phyloP scores from a whole-genome alignment of 2,329 filamentous ascomycete genomes.

The Juglanconis juglandina region DNA sequence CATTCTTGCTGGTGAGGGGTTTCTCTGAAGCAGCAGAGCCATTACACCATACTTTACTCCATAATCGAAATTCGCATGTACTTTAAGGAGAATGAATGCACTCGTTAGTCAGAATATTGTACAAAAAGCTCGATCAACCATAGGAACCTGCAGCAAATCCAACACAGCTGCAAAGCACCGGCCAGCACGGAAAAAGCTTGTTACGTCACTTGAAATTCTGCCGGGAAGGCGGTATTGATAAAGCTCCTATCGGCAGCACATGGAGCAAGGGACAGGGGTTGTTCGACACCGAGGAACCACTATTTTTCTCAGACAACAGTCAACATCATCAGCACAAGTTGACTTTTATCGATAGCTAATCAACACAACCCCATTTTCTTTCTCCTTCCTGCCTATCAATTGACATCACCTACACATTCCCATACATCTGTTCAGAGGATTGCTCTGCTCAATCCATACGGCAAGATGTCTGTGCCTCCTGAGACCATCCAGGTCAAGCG shows the following conservation, averaged over 20 bases:
- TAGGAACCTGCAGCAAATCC: too few species aligned
- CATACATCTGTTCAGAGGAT: too few species aligned
- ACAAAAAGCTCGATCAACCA: too few species aligned
- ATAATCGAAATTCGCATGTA: too few species aligned
- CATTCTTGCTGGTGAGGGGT: too few species aligned
- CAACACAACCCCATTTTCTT: background rate
- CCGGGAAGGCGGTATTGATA: background rate
- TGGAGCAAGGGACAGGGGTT: background rate
- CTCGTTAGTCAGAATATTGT: too few species aligned
- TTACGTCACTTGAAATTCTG: background rate
- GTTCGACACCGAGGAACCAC: background rate
- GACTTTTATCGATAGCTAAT: background rate
- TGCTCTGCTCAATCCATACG: background rate
- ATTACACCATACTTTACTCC: too few species aligned
- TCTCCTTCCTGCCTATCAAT: background rate
- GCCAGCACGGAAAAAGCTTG: background rate
- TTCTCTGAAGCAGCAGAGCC: too few species aligned
- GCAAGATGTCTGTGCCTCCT: slow-evolving; percentile 53
- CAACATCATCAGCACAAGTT: too few species aligned
- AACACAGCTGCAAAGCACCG: too few species aligned
- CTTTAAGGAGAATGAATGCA: too few species aligned
- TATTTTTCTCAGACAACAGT: background rate
- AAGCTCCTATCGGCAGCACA: background rate
- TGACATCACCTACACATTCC: background rate
- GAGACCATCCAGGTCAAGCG: slow-evolving; percentile 57